These are phyloP conservation scores for Citrus cavaleriei DNA, from an alignment of 345 rosid species.

Conservation along the genomic window DNA sequence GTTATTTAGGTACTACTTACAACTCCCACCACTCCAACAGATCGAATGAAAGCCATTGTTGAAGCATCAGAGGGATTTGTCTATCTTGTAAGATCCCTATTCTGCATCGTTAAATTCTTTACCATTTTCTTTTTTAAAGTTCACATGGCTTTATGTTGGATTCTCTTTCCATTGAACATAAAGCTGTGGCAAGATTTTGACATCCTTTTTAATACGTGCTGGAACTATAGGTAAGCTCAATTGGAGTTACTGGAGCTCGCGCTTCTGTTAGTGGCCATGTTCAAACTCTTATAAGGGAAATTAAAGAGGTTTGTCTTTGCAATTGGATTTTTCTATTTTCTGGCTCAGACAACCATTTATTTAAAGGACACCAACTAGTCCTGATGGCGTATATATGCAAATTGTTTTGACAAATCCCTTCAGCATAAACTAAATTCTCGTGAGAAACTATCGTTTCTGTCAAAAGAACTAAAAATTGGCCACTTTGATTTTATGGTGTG, in stretches of 20 bases:
- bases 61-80: slow-evolving; percentile 85
- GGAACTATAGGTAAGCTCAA: slow-evolving; percentile 64
- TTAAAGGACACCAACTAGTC: background rate
- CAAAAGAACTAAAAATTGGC: background rate
- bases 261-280: slow-evolving; percentile 63
- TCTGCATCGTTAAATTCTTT: background rate
- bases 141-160: background rate
- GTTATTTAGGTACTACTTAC: slow-evolving; percentile 71
- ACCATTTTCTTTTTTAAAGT: background rate
- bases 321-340: background rate
- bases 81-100: slow-evolving; percentile 61
- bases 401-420: background rate
- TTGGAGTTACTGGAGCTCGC: slow-evolving; percentile 90
- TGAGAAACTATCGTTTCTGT: background rate
- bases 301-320: slow-evolving; percentile 50
- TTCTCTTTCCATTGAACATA: background rate
- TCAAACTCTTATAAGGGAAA: slow-evolving; percentile 59
- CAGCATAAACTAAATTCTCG: background rate
- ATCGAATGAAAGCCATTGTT: slow-evolving; percentile 76
- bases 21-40: slow-evolving; percentile 74
- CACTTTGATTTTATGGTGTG: background rate
- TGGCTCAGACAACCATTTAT: background rate
- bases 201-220: background rate
- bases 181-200: background rate
- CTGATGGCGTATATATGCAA: background rate